Percentiles rank a stretch among this genome's conserved stretches.
These are phyloP conservation scores for Mangifera indica DNA, from an alignment of 345 rosid genomes.

Conservation along the genomic window DNA sequence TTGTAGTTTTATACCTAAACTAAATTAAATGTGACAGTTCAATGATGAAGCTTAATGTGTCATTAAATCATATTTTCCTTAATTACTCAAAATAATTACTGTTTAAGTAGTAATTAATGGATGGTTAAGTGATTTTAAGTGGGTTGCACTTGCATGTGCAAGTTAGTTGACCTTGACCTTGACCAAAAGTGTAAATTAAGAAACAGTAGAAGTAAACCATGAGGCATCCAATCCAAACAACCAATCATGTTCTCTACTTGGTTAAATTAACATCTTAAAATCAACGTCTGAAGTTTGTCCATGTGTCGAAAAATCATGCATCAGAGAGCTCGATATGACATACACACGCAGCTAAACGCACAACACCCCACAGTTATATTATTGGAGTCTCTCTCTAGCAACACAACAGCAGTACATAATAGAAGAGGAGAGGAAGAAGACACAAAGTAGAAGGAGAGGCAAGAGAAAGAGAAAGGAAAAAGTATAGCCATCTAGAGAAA, in stretches of 20 bases:
- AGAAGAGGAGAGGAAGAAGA: constrained; percentile 14
- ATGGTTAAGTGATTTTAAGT: not conserved
- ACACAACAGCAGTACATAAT: not conserved
- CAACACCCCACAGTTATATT: constrained; percentile 35
- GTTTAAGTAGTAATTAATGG: too few relatives aligned
- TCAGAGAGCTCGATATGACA: constrained; percentile 28
- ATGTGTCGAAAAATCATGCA: constrained; percentile 31
- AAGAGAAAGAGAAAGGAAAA: not conserved
- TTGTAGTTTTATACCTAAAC: too few relatives aligned
- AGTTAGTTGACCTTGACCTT: constrained; percentile 14
- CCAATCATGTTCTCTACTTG: constrained; percentile 17
- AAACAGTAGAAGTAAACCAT: not conserved
- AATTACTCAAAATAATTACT: too few relatives aligned
- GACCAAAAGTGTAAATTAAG: too few relatives aligned
- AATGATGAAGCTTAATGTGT: too few relatives aligned
- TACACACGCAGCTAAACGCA: constrained; percentile 38
- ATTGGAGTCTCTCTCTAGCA: constrained; percentile 29
- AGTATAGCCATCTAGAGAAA: constrained; percentile 13
- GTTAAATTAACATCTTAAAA: constrained; percentile 11
- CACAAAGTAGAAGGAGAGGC: constrained; percentile 3
- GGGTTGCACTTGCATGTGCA: not conserved
- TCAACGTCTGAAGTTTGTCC: constrained; percentile 30
- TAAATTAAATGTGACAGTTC: too few relatives aligned
- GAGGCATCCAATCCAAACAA: not conserved
- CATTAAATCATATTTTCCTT: too few relatives aligned